Percentiles rank a stretch among this genome's conserved stretches.
Conservation (phyloP, 495 filamentous ascomycete genomes). For the Penicillium verhagenii region DNA sequence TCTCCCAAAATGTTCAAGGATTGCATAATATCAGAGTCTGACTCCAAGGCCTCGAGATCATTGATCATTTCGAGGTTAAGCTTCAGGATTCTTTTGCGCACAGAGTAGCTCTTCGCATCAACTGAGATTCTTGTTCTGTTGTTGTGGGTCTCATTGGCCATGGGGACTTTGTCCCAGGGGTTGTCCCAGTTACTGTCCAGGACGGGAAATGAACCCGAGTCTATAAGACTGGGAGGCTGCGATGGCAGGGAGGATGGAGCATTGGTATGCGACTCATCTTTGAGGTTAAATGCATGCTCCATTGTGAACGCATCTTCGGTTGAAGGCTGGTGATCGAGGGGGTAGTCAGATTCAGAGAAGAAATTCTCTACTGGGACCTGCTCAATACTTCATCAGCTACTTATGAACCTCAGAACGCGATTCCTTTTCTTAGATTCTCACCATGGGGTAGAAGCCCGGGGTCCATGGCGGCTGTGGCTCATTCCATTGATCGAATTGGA, state of each 20-base stretch:
- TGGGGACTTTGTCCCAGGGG: neutral
- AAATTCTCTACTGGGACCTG: neutral
- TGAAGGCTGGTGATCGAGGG: neutral
- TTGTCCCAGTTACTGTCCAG: neutral
- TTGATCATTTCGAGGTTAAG: conserved; percentile 18
- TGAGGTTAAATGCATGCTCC: neutral
- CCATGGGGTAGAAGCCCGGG: neutral
- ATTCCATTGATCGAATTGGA: conserved; percentile 3
- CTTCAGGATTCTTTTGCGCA: conserved; percentile 13
- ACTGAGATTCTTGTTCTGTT: too few species aligned
- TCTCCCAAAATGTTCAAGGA: conserved; percentile 3
- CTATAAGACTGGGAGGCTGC: neutral
- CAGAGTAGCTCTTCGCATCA: neutral
- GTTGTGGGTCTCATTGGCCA: neutral
- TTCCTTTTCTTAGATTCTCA: neutral
- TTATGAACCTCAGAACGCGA: neutral
- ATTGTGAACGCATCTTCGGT: neutral
- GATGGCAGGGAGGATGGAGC: neutral
- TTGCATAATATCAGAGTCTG: neutral
- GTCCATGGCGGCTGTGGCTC: conserved; percentile 1
- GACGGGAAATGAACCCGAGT: neutral
- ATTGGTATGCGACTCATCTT: neutral
- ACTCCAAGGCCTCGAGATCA: conserved; percentile 19
- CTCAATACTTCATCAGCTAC: neutral
- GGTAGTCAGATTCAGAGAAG: neutral